Base-by-base conservation (phyloP, 225 moss, liverwort and hornwort species). In the Polytrichum formosum region DNA sequence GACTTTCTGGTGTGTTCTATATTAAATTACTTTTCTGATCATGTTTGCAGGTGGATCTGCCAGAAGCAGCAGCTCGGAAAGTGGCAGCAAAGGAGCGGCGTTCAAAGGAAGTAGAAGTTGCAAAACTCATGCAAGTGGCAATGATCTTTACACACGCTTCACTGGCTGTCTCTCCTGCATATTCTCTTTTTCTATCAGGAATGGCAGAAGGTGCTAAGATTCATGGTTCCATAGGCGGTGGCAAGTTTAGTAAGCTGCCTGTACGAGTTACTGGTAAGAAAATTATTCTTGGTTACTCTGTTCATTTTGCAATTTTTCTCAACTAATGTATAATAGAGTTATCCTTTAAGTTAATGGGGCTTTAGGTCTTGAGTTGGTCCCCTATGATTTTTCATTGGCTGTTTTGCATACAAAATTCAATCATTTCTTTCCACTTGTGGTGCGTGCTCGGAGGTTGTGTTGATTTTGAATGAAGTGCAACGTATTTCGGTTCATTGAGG, bases 41-140 rank as follows among this genome's bases (percentile, higher is more conserved):
- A 46, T 5, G 16, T 26, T 58, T 67, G 72, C 84, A 87, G 90
- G 94, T 80, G 66, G 92, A 94, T 76, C 74, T 92, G 63, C 73
- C 69, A 58, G 80, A 85, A 67, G 92, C 92, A 73, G 74, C 83
- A 63, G 76, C 78, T 59, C 80, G 90, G 25, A 90, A 85, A 79
- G 68, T 61, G 53, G 80, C 83, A 60, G 88, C 72, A 61, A 86
- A 84, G 71, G 72, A 81, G 79, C 78, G 85, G 80, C 83, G 78
- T 61, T 70, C 72, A 13, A 78, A 82, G 71, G 94, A 94, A 71
- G 78, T 73, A 25, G 83, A 88, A 64, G 75, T 90, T 54, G 92
- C 94, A 55, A 76, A 71, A 70, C 73, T 87, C 37, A 83, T 94
- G 87, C 87, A 88, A 73, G 87, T 90, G 73, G 83, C 78, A 64